Evolutionary conservation across 2,329 filamentous ascomycete genomes (phyloP), one percentile per base, ranked within the genome.

Genomic region (Shiraia sp.): DNA sequence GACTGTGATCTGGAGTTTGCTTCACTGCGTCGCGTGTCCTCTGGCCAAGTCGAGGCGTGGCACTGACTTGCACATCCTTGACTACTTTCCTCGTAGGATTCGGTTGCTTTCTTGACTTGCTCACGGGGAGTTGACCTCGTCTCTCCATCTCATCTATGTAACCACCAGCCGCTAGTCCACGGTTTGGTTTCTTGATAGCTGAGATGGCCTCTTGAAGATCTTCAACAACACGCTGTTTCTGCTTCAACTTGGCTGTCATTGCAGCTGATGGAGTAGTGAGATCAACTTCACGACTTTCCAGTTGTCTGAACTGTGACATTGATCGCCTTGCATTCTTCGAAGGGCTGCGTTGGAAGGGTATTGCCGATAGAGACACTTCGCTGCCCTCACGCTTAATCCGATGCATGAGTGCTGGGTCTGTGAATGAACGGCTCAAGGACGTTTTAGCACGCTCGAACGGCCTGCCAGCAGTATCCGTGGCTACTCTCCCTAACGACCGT

Each of bases 201-300:
- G 80, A 80, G 35, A 93, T 91, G 7, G 88, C 88, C 44, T 88
- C 81, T 52, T 82, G 81, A 24, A 92, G 69, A 58, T 90, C 85
- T 19, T 83, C 81, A 33, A 89, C 82, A 2, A 89, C 77, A 15
- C 79, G 70, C 2, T 83, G 84, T 60, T 86, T 85, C 64, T 82
- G 87, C 55, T 75, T 81, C 23, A 80, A 75, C 66, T 81, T 88
- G 1, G 72, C 64, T 41, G 83, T 80, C 2, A 77, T 76, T 22
- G 76, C 66, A 25, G 73, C 76, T 19, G 74, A 75, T 49, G 78
- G 73, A 52, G 77, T 78, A 39, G 70, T 75, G 51, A 81, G 61
- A 51, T 81, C 77, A 29, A 81, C 72, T 64, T 85, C 65, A 69
- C 81, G 65, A 61, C 77, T 69, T 32, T 71, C 73, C 17, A 77